A percentile compares a stretch with the other conserved stretches of the same genome.
Evolutionary conservation across 23 red algal species (phyloP).

Genomic region (Gracilariopsis chorda): DNA sequence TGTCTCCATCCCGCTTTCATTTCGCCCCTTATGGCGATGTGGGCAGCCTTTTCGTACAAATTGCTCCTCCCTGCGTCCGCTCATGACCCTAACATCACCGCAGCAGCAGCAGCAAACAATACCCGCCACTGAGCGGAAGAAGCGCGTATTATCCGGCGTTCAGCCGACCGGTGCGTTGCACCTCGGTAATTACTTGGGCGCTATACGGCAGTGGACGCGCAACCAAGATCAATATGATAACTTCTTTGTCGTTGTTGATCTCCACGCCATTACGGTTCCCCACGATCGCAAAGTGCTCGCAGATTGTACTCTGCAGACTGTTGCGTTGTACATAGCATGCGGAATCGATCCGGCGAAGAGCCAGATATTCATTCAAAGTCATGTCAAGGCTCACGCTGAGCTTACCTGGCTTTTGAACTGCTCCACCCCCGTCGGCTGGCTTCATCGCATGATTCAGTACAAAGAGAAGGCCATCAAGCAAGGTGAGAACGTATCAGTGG

Average conservation of each 20-base stretch:
- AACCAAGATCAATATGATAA: slow-evolving; percentile 85
- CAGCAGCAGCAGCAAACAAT: background rate
- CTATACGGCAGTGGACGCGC: slow-evolving; percentile 84
- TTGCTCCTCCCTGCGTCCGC: background rate
- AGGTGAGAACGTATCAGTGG: slow-evolving; percentile 82
- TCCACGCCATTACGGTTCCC: slow-evolving; percentile 95
- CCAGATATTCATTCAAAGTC: slow-evolving; percentile 93
- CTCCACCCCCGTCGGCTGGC: slow-evolving; percentile 90
- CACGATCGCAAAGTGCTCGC: slow-evolving; percentile 74
- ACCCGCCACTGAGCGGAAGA: background rate
- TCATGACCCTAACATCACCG: slow-evolving; percentile 5
- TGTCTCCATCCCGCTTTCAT: background rate
- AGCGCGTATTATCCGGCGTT: slow-evolving; percentile 94
- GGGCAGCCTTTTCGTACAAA: background rate
- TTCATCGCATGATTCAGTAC: slow-evolving; percentile 97
- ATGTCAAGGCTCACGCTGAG: slow-evolving; percentile 94
- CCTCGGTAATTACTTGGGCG: slow-evolving; percentile 99
- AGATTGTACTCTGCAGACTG: slow-evolving; percentile 66
- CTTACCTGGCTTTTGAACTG: slow-evolving; percentile 99
- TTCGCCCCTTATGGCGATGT: background rate
- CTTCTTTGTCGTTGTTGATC: slow-evolving; percentile 92
- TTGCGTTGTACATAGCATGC: slow-evolving; percentile 92
- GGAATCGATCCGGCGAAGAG: slow-evolving; percentile 88
- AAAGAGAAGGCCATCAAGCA: slow-evolving; percentile 81
- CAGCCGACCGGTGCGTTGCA: slow-evolving; percentile 96